Conservation (phyloP, 257 asterid species). For the Capsicum baccatum region DNA sequence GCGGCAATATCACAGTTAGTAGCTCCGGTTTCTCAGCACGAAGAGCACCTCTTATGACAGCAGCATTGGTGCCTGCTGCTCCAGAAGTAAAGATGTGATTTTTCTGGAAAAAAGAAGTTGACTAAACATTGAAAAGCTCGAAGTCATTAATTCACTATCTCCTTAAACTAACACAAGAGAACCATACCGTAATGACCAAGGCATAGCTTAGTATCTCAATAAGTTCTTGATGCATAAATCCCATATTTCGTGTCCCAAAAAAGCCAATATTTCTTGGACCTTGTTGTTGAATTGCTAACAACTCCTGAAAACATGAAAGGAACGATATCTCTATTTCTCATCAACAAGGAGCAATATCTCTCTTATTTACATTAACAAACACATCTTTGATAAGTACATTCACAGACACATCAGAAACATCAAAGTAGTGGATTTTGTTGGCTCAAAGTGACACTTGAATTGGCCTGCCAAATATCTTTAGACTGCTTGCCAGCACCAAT, state of each 20-base stretch:
- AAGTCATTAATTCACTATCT: constrained; percentile 18
- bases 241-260: constrained; percentile 98
- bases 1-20: constrained; percentile 95
- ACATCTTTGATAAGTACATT: not conserved
- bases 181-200: constrained; percentile 85
- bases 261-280: constrained; percentile 94
- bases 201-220: constrained; percentile 99
- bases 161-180: not conserved
- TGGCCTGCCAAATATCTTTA: constrained; percentile 5
- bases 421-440: not conserved
- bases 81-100: constrained; percentile 97
- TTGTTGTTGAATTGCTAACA: constrained; percentile 97
- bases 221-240: constrained; percentile 99
- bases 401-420: not conserved
- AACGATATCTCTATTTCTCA: constrained; percentile 3
- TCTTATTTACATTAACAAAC: not conserved
- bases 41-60: constrained; percentile 98
- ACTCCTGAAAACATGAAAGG: constrained; percentile 57
- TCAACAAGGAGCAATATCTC: not conserved
- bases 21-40: constrained; percentile 97
- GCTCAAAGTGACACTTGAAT: constrained; percentile 18
- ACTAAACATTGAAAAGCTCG: constrained; percentile 11
- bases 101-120: constrained; percentile 57
- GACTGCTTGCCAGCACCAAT: not conserved
- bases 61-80: constrained; percentile 99